phyloP scores from a whole-genome alignment of 352 stramenopile genomes.

The Globisporangium solare region DNA sequence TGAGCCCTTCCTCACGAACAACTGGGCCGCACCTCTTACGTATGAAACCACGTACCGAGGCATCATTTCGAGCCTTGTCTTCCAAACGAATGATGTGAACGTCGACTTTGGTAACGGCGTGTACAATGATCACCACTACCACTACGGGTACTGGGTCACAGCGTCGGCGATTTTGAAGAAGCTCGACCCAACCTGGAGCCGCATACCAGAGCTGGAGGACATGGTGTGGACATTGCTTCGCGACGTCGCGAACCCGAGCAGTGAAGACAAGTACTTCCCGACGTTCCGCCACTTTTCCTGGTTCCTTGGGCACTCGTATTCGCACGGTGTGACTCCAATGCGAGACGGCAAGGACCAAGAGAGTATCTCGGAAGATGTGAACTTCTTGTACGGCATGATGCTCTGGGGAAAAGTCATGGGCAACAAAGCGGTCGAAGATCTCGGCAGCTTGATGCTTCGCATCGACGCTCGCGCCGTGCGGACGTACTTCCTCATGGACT shows the following conservation, averaged over 20 bases:
- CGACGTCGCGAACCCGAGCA: constrained; percentile 69
- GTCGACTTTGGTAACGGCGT: constrained; percentile 74
- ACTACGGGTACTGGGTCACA: constrained; percentile 74
- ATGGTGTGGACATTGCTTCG: constrained; percentile 63
- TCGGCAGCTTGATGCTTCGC: constrained; percentile 73
- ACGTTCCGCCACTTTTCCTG: constrained; percentile 77
- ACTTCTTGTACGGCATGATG: constrained; percentile 79
- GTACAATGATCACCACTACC: constrained; percentile 87
- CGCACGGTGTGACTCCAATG: constrained; percentile 53
- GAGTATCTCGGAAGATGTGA: constrained; percentile 73
- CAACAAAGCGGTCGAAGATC: constrained; percentile 51
- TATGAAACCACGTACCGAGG: constrained; percentile 70
- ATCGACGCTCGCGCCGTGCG: constrained; percentile 54
- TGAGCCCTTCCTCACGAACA: constrained; percentile 56
- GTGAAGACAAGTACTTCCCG: constrained; percentile 43
- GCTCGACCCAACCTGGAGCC: constrained; percentile 53
- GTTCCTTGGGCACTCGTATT: constrained; percentile 75
- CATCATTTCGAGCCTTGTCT: constrained; percentile 38
- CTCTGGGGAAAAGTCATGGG: constrained; percentile 61
- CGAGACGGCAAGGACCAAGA: constrained; percentile 73
- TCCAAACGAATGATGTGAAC: constrained; percentile 42
- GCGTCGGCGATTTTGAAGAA: constrained; percentile 61
- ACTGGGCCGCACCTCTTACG: constrained; percentile 35
- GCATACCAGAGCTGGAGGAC: constrained; percentile 47
- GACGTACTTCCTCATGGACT: constrained; percentile 69